Conservation (phyloP, 495 filamentous ascomycete genomes). For the Penicillium psychrofluorescens region DNA sequence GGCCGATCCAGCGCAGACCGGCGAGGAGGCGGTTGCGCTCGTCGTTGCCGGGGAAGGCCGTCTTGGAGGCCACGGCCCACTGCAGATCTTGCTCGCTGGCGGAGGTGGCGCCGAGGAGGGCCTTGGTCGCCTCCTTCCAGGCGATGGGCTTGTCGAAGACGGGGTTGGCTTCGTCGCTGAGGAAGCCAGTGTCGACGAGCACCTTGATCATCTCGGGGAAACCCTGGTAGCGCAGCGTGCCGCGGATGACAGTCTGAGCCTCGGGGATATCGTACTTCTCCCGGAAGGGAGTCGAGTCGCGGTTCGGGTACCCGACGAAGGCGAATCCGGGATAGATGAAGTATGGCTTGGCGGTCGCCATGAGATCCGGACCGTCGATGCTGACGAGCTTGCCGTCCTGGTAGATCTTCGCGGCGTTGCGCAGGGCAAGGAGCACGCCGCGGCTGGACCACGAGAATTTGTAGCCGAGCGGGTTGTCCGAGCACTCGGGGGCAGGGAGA, state of each 20-base stretch:
- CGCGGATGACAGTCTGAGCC: slow-evolving; percentile 47
- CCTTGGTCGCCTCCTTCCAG: slow-evolving; percentile 77
- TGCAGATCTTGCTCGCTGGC: slow-evolving; percentile 57
- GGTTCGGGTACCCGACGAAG: slow-evolving; percentile 90
- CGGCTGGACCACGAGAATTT: slow-evolving; percentile 88
- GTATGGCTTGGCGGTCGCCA: slow-evolving; percentile 86
- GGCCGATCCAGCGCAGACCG: slow-evolving; percentile 78
- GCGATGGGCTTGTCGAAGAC: slow-evolving; percentile 54
- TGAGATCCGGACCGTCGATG: slow-evolving; percentile 59
- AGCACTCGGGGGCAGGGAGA: slow-evolving; percentile 72
- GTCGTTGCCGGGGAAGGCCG: slow-evolving; percentile 59
- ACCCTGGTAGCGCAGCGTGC: slow-evolving; percentile 77
- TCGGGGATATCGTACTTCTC: slow-evolving; percentile 91
- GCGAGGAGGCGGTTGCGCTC: slow-evolving; percentile 69
- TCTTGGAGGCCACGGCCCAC: slow-evolving; percentile 67
- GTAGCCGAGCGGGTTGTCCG: slow-evolving; percentile 89
- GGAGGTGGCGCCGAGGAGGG: slow-evolving; percentile 62
- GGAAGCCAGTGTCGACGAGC: slow-evolving; percentile 81
- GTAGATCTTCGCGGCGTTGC: slow-evolving; percentile 81
- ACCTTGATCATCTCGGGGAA: slow-evolving; percentile 83
- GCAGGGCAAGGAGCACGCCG: slow-evolving; percentile 78
- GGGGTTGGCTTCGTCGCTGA: slow-evolving; percentile 56
- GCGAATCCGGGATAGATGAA: slow-evolving; percentile 82
- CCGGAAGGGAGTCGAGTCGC: slow-evolving; percentile 78
- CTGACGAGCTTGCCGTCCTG: slow-evolving; percentile 66